A percentile compares a stretch with the other conserved stretches of the same genome.
Evolutionary conservation across 1,139 yeast genomes (phyloP).

Genomic region (Geotrichum phurueaensis): DNA sequence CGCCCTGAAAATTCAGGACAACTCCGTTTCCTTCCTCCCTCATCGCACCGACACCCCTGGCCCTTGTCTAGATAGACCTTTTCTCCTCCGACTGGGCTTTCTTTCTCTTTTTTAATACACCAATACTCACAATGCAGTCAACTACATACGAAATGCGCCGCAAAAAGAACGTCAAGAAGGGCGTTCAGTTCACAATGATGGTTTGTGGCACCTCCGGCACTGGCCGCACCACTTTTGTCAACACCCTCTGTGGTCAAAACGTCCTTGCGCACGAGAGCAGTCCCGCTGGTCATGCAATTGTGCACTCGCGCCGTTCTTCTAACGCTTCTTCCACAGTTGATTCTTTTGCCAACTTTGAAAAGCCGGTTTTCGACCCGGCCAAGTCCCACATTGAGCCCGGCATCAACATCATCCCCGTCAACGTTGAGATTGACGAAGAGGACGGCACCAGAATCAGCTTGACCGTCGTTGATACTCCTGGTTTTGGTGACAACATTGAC

Average conservation of each 20-base stretch:
- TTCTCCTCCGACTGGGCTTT: too few relatives aligned
- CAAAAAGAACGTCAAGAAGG: slow-evolving; percentile 74
- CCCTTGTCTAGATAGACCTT: too few relatives aligned
- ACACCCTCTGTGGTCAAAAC: slow-evolving; percentile 79
- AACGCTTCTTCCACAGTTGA: too few relatives aligned
- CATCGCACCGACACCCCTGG: too few relatives aligned
- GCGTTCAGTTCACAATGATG: slow-evolving; percentile 72
- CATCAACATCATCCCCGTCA: slow-evolving; percentile 43
- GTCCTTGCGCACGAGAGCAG: slow-evolving; percentile 38
- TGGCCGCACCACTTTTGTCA: slow-evolving; percentile 75
- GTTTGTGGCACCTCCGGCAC: slow-evolving; percentile 68
- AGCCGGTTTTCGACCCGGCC: slow-evolving; percentile 34
- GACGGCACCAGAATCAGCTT: slow-evolving; percentile 30
- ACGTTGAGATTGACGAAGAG: slow-evolving; percentile 42
- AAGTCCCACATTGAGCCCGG: slow-evolving; percentile 45
- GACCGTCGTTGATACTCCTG: slow-evolving; percentile 75
- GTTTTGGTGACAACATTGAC: slow-evolving; percentile 69
- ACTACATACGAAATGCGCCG: slow-evolving; percentile 39
- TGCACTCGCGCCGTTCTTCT: too few relatives aligned
- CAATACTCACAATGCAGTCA: not conserved
- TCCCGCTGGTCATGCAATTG: not conserved
- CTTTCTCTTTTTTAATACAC: too few relatives aligned
- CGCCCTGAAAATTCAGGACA: too few relatives aligned
- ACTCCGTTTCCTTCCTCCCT: too few relatives aligned
- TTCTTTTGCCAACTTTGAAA: not conserved